A percentile compares a stretch with the other conserved stretches of the same genome.
Evolutionary conservation across 441 rosid genomes (phyloP).

Genomic region (Cnidoscolus chayamansa): DNA sequence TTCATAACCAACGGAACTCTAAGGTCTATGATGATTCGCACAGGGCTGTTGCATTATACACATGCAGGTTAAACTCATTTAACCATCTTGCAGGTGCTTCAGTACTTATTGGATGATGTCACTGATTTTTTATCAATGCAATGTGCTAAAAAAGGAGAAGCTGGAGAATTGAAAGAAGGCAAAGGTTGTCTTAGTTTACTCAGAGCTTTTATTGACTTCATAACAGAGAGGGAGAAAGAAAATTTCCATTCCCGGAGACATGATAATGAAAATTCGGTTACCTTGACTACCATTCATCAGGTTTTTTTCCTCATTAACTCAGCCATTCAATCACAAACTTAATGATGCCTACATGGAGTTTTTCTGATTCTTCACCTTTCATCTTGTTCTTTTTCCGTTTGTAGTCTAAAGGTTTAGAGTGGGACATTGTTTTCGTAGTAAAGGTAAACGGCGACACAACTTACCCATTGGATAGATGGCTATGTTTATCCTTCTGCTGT

Average conservation of each 20-base stretch:
- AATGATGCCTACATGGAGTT: slow-evolving; percentile 11
- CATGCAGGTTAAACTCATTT: slow-evolving; percentile 8
- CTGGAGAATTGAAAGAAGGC: slow-evolving; percentile 33
- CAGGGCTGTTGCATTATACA: neutral
- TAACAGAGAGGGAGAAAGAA: slow-evolving; percentile 67
- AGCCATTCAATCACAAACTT: slow-evolving; percentile 4
- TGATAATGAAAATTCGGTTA: slow-evolving; percentile 74
- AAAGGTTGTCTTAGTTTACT: slow-evolving; percentile 57
- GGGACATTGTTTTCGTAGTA: slow-evolving; percentile 91
- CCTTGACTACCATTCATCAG: slow-evolving; percentile 97
- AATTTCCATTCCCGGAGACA: slow-evolving; percentile 68
- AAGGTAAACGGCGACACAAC: slow-evolving; percentile 52
- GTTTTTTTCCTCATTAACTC: slow-evolving; percentile 35
- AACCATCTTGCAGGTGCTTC: slow-evolving; percentile 69
- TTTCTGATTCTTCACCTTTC: slow-evolving; percentile 22
- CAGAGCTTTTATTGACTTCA: slow-evolving; percentile 57
- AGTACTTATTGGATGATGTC: slow-evolving; percentile 83
- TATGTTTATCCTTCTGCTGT: neutral
- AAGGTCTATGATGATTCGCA: neutral
- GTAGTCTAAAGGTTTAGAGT: slow-evolving; percentile 98
- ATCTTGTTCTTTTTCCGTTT: slow-evolving; percentile 23
- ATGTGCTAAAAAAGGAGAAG: slow-evolving; percentile 37
- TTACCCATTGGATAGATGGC: neutral
- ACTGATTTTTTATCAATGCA: slow-evolving; percentile 65
- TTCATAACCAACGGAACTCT: neutral